These are phyloP conservation scores for Plectranthus barbatus DNA, from an alignment of 257 asterid genomes.

Conservation along the genomic window DNA sequence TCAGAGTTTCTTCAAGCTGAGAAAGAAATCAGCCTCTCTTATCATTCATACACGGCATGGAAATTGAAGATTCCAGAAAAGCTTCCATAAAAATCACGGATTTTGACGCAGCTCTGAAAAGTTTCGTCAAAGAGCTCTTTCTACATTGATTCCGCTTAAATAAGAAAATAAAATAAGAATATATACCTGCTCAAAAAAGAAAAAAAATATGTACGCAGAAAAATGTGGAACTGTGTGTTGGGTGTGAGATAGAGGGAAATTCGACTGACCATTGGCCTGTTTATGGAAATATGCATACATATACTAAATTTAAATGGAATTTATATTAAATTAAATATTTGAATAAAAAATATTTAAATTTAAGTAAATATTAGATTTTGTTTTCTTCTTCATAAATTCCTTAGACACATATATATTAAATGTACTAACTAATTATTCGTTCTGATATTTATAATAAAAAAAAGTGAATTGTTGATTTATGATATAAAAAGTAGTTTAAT, in stretches of 20 bases:
- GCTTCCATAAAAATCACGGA: not conserved
- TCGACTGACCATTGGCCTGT: constrained; percentile 4
- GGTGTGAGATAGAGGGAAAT: constrained; percentile 22
- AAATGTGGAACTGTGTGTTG: constrained; percentile 8
- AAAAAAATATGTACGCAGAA: not conserved
- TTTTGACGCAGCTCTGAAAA: constrained; percentile 13
- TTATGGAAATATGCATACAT: not conserved
- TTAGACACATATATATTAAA: too few relatives aligned
- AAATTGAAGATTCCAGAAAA: constrained; percentile 14
- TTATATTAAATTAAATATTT: too few relatives aligned
- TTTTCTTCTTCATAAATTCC: not conserved
- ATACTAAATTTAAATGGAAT: not conserved
- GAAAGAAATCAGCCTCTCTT: not conserved
- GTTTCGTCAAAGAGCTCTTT: constrained; percentile 2
- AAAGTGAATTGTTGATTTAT: too few relatives aligned
- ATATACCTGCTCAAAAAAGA: too few relatives aligned
- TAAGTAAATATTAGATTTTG: constrained; percentile 19
- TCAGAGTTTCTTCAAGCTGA: constrained; percentile 4
- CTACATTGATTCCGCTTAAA: constrained; percentile 2
- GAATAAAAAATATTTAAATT: too few relatives aligned
- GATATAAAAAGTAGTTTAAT: too few relatives aligned
- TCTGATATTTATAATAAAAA: too few relatives aligned
- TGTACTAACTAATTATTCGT: too few relatives aligned
- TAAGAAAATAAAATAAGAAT: too few relatives aligned
- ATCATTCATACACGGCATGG: not conserved